Evolutionary conservation across 495 filamentous ascomycete genomes (phyloP).

Genomic region (Mytilinidion resinicola): DNA sequence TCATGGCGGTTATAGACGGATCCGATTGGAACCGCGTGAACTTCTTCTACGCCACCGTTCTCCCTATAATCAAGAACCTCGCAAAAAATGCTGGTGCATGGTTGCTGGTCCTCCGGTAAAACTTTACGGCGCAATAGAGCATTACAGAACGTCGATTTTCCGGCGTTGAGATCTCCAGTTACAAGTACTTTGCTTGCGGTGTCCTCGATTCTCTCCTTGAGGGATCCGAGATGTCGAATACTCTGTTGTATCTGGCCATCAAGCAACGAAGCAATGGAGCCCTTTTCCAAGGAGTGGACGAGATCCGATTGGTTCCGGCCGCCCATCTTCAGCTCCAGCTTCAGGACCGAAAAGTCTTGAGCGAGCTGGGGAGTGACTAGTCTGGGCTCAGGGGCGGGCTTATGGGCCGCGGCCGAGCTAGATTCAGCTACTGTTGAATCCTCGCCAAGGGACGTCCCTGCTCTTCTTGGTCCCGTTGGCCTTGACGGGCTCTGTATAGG

Average conservation of each 20-base stretch:
- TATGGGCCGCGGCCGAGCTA: constrained; percentile 58
- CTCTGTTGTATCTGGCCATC: constrained; percentile 92
- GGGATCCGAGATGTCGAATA: constrained; percentile 76
- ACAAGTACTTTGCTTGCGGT: constrained; percentile 95
- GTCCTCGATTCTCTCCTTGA: constrained; percentile 93
- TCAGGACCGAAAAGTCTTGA: constrained; percentile 91
- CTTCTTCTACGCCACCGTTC: constrained; percentile 85
- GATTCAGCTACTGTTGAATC: constrained; percentile 56
- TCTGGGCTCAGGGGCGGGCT: constrained; percentile 55
- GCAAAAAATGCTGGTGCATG: constrained; percentile 98
- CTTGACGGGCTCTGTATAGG: constrained; percentile 37
- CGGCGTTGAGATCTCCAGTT: constrained; percentile 95
- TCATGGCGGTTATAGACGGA: constrained; percentile 77
- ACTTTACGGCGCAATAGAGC: constrained; percentile 87
- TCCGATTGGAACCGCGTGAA: constrained; percentile 77
- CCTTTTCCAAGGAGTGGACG: constrained; percentile 93
- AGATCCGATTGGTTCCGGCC: constrained; percentile 78
- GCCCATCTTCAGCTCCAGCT: constrained; percentile 88
- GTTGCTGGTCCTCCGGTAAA: constrained; percentile 92
- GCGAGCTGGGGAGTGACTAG: constrained; percentile 89
- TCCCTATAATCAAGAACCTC: constrained; percentile 90
- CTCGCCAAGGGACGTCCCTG: constrained; percentile 64
- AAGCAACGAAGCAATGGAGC: constrained; percentile 77
- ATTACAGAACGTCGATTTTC: constrained; percentile 98
- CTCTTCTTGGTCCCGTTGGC: constrained; percentile 54